Base-by-base conservation (phyloP, 148 eudicot species). In the Amaranthus palmeri region DNA sequence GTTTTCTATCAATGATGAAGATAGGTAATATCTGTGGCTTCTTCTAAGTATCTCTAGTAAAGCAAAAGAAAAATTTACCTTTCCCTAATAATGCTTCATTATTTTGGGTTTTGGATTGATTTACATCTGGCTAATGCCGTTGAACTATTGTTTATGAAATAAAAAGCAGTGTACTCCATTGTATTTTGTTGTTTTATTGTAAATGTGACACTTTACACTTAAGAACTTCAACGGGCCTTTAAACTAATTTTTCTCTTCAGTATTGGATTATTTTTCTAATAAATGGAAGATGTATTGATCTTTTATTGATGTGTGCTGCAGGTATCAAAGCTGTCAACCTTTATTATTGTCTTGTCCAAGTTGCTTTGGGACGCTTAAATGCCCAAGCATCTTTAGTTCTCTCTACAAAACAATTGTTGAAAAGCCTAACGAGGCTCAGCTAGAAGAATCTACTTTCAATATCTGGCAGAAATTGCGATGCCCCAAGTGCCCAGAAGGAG, bases 311-410 rank as follows among this genome's bases (percentile, higher is more conserved):
- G 58, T 65, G 70, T 61, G 71, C 68, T 84, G 86, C 95, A 96
- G 99, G 74, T 96, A 88, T 74, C 84, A 80, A 55, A 95, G 92
- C 40, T 96, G 99, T 78, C 84, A 92, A 78, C 89, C 97, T 42
- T 82, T 96, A 74, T 54, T 71, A 54, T 80, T 96, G 73, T 81
- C 88, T 52, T 96, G 97, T 75, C 89, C 96, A n/a, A 83, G 89
- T 81, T 92, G 99, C 86, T 96, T 86, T 8, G 65, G 77, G 76
- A 67, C 85, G 71, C 86, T 90, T 69, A 89, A 92, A 46, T 92
- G 96, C 75, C 87, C 96, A 40, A 83, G 88, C 59, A 79, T 93
- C 49, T 82, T 86, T 54, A 89, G 87, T 78, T 91, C 85, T 64
- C 43, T 92, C 62, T 80, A 85, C 70, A 80, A 88, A 70, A 76